Base-by-base conservation (phyloP, 129 eudicot genomes). In the Kitagawia praeruptora region DNA sequence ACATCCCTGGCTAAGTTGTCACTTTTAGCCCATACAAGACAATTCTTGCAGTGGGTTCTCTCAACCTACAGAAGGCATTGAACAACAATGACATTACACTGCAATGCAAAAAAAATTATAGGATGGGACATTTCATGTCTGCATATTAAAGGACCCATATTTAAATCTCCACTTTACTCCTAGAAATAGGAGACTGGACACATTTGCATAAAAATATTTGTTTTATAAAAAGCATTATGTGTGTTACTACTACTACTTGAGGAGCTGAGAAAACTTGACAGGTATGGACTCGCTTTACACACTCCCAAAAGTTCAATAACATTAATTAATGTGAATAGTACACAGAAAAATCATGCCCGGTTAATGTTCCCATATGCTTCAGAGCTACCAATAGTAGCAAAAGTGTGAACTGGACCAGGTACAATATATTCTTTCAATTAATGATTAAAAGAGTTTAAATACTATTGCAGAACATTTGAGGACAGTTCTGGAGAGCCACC, bases 1-100 rank as follows among this genome's bases (percentile, higher is more conserved):
- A 92, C 83, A 77, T 95, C 97, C 87, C 97, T 85, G 44, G 80
- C 96, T 81, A 95, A 82, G 56, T 63, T 87, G 83, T 95, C 99
- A 51, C 97, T 95, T 89, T 92, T 95, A 25, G 97, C 92, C 99
- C 99, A 92, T 61, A 92, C 89, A 51, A 95, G 48, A 82, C 99
- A 95, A 85, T 95, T 95, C 54, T 82, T 86, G 79, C 99, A 95
- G 44, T 77, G 83, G 74, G 96, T 83, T 81, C 82, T 90, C 83
- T 85, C 85, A 77, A 95, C 88, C 99, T 95, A 91, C 85, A 89
- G 80, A 75, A 75, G 75, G 28, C 77, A 74, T 42, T 74, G 16
- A 74, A 74, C 31, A 74, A 74, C 46, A 73, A 44, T 44, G 47
- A 37, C 28, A 18, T 37, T 19, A 70, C 45, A 70, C 25, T 5